Base-by-base conservation (phyloP, 1,284 basidiomycete genomes). In the Rhodotorula sp. region DNA sequence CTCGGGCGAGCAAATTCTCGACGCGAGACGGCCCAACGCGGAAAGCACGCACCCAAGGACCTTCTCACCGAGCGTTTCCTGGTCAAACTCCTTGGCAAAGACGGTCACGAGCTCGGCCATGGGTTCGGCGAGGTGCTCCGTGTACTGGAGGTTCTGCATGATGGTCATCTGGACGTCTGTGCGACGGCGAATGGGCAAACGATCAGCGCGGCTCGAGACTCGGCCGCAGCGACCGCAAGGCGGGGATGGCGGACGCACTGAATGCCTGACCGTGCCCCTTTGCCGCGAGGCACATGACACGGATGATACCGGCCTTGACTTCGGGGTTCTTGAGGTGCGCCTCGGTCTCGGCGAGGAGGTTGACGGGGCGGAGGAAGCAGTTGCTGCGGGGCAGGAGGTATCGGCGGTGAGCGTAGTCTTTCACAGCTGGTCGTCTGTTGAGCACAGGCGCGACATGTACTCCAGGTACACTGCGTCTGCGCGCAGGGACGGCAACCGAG, bases 91-190 rank as follows among this genome's bases (percentile, higher is more conserved):
- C 75, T 89, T 89, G 23, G 90, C 87, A 58, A 98, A 86, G 56
- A 90, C 84, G 45, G 88, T 86, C 13, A 98, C 86, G 50, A 93
- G 89, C 77, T 98, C 94, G 0, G 95, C 95, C 89, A 97, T 92
- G 0, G 91, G 89, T 79, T 98, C 95, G 0, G 91, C 88, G 44
- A 97, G 87, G 80, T 98, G 95, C 78, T 99, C 96, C 78, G 90
- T 93, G 82, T 96, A 97, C 72, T 96, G 93, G 19, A 99, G 84
- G 67, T 88, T 89, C 81, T 97, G 94, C 82, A 95, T 90, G 81
- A 99, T 92, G 72, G 87, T 88, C 67, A 92, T 95, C 79, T 97
- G 93, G 0, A 91, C 91, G 70, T 78, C 80, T 81, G 55, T 9
- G 53, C 12, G 61, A 17, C 19, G 19, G 55, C 48, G 45, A 45